Percentiles rank a stretch among this genome's conserved stretches.
Conservation (phyloP, 257 asterid species). For the Solanum peruvianum region DNA sequence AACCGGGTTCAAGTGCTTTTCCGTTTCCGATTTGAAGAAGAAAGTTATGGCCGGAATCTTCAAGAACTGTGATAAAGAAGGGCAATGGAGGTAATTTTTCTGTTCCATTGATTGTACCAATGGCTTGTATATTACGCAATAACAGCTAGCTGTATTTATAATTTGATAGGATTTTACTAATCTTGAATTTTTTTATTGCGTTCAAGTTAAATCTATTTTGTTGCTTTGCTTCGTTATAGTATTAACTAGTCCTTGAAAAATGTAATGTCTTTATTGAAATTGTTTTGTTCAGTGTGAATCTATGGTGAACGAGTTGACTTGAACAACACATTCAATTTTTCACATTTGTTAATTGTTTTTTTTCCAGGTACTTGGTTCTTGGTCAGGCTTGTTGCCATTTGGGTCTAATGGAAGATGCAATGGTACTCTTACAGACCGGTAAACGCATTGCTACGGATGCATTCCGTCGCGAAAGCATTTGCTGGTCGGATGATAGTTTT, state of each 20-base stretch:
- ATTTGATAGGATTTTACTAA: background rate
- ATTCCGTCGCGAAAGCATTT: slow-evolving; percentile 81
- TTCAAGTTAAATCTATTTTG: background rate
- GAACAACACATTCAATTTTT: background rate
- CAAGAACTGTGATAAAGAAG: slow-evolving; percentile 57
- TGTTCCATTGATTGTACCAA: background rate
- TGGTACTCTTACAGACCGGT: slow-evolving; percentile 84
- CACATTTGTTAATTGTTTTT: background rate
- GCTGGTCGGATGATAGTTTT: slow-evolving; percentile 75
- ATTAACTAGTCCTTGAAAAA: background rate
- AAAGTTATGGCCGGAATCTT: slow-evolving; percentile 64
- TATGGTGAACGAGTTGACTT: background rate
- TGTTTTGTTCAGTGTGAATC: background rate
- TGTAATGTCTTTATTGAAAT: background rate
- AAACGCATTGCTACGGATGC: slow-evolving; percentile 89
- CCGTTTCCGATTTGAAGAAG: slow-evolving; percentile 74
- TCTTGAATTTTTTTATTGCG: background rate
- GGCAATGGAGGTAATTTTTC: slow-evolving; percentile 74
- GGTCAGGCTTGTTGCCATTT: slow-evolving; percentile 96
- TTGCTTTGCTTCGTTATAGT: background rate
- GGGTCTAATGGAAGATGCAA: slow-evolving; percentile 91
- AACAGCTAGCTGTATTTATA: slow-evolving; percentile 11
- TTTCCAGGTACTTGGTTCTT: slow-evolving; percentile 58
- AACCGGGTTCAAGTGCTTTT: slow-evolving; percentile 59
- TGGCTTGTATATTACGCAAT: slow-evolving; percentile 39